Percentiles rank a stretch among this genome's conserved stretches.
Conservation (phyloP, 495 filamentous ascomycete species). For the Ramalina intermedia region DNA sequence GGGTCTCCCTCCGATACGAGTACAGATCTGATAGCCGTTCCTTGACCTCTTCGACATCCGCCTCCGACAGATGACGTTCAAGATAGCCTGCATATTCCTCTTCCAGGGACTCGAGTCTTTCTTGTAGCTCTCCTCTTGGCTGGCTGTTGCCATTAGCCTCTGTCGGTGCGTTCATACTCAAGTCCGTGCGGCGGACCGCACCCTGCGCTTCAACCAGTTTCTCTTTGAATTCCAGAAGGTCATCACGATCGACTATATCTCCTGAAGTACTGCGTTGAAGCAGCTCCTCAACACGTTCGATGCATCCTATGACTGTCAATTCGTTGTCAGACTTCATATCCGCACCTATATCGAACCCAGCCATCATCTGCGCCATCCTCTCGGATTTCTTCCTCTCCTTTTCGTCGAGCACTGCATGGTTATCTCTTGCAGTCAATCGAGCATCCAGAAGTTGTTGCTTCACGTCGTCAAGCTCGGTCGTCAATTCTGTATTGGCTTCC, state of each 20-base stretch:
- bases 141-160: conserved; percentile 48
- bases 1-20: conserved; percentile 52
- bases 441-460: conserved; percentile 95
- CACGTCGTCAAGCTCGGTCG: conserved; percentile 78
- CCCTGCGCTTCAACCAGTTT: conserved; percentile 79
- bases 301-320: conserved; percentile 61
- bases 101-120: conserved; percentile 54
- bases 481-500: conserved; percentile 87
- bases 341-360: conserved; percentile 81
- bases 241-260: conserved; percentile 67
- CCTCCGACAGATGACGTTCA: conserved; percentile 60
- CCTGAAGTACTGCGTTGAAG: conserved; percentile 61
- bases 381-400: conserved; percentile 98
- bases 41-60: conserved; percentile 74
- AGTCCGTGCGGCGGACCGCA: conserved; percentile 82
- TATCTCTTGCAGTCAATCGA: conserved; percentile 90
- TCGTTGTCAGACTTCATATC: conserved; percentile 89
- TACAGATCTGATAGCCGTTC: conserved; percentile 62
- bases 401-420: conserved; percentile 71
- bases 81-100: conserved; percentile 70
- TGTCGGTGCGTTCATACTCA: conserved; percentile 54
- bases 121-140: conserved; percentile 57
- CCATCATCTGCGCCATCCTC: conserved; percentile 99
- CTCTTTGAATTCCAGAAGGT: conserved; percentile 58
- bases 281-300: conserved; percentile 65